A percentile compares a stretch with the other conserved stretches of the same genome.
These are phyloP conservation scores for Neodidymelliopsis sp. DNA, from an alignment of 2,329 filamentous ascomycete genomes.

Conservation along the genomic window DNA sequence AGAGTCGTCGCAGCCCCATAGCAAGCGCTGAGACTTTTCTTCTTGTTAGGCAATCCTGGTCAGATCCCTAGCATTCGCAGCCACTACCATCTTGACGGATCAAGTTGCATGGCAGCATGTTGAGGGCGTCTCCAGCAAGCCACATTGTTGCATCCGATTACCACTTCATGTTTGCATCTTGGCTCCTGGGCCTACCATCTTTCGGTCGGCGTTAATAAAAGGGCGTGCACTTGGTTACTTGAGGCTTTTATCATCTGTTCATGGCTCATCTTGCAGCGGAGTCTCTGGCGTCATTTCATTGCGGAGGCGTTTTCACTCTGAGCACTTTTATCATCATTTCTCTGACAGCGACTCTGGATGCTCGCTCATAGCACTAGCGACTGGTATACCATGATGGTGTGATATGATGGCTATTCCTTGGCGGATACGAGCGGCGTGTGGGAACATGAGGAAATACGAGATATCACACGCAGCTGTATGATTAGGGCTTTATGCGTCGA, in stretches of 20 bases:
- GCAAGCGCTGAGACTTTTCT: constrained; percentile 31
- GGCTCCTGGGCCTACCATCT: constrained; percentile 33
- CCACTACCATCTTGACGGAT: constrained; percentile 10
- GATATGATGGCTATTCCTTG: constrained; percentile 39
- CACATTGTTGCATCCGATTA: constrained; percentile 18
- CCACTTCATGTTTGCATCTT: constrained; percentile 47
- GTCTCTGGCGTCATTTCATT: constrained; percentile 37
- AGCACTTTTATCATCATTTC: constrained; percentile 45
- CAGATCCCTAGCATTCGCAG: constrained; percentile 18
- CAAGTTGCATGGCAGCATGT: neutral
- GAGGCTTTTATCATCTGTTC: constrained; percentile 26
- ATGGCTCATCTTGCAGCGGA: constrained; percentile 37
- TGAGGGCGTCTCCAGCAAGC: constrained; percentile 14
- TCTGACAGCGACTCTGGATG: constrained; percentile 48
- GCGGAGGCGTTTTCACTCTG: constrained; percentile 35
- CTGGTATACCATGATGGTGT: constrained; percentile 41
- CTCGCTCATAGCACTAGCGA: constrained; percentile 42
- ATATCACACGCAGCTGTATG: constrained; percentile 31
- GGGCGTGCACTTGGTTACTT: constrained; percentile 39
- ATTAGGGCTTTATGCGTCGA: constrained; percentile 32
- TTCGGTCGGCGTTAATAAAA: constrained; percentile 48
- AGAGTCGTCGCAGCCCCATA: constrained; percentile 35
- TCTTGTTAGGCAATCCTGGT: constrained; percentile 28
- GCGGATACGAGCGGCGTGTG: constrained; percentile 26
- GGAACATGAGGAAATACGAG: constrained; percentile 14